A percentile compares a stretch with the other conserved stretches of the same genome.
These are phyloP conservation scores for Botrytis sinoallii DNA, from an alignment of 2,329 filamentous ascomycete species.

Conservation along the genomic window DNA sequence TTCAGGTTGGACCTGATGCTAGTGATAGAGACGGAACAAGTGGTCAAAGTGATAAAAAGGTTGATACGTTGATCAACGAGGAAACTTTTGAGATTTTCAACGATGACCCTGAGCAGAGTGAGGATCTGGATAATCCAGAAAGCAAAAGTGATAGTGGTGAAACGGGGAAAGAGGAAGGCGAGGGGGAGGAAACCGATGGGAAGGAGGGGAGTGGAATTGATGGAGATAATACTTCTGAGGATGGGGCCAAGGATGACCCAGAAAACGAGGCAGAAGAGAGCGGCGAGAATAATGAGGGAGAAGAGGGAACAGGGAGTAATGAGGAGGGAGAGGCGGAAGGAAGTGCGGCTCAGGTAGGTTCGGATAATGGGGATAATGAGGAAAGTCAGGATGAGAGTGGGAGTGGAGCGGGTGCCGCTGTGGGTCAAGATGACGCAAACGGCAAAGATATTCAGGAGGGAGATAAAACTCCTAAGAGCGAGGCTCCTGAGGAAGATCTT, in stretches of 20 bases:
- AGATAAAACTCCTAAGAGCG: too few species aligned
- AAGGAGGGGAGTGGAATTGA: neutral
- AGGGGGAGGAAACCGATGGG: neutral
- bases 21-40: neutral
- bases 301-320: neutral
- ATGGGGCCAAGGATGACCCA: neutral
- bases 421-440: too few species aligned
- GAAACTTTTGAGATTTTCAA: neutral
- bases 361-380: too few species aligned
- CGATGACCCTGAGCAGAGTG: neutral
- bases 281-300: neutral
- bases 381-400: too few species aligned
- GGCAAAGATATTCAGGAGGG: too few species aligned
- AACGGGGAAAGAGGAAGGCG: neutral
- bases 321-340: too few species aligned
- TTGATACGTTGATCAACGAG: neutral
- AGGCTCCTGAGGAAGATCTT: too few species aligned
- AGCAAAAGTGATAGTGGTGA: neutral
- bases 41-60: neutral
- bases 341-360: too few species aligned
- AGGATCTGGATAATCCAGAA: neutral
- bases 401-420: too few species aligned
- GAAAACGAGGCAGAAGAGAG: neutral
- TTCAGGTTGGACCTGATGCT: neutral
- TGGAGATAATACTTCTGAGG: neutral